Conservation (phyloP, 208 protist genomes). For the Trypanosoma melophagium region DNA sequence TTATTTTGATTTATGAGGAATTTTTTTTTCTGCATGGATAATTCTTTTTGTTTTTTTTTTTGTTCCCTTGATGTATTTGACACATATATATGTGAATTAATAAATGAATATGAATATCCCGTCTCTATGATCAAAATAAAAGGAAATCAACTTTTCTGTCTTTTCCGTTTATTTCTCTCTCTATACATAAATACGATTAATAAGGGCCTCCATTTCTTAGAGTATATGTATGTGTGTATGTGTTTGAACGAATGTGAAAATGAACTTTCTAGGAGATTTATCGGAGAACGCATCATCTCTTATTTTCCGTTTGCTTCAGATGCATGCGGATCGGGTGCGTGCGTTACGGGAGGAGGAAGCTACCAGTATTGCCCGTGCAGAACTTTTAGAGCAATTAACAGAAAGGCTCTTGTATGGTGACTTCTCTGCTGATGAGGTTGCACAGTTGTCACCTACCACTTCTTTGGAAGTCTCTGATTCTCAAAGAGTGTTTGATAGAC, state of each 20-base stretch:
- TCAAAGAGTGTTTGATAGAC: too few species aligned
- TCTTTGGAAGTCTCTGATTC: too few species aligned
- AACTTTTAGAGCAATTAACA: constrained; percentile 14
- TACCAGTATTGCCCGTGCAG: constrained; percentile 24
- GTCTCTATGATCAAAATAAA: not conserved
- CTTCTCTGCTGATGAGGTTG: not conserved
- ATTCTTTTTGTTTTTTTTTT: constrained; percentile 1
- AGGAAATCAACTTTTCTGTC: not conserved
- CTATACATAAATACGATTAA: not conserved
- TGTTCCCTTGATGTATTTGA: not conserved
- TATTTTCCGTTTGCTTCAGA: constrained; percentile 12
- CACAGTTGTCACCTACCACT: too few species aligned
- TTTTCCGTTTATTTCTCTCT: not conserved
- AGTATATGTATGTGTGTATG: not conserved
- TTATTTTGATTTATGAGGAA: constrained; percentile 10
- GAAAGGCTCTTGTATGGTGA: constrained; percentile 17
- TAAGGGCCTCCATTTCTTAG: too few species aligned
- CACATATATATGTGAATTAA: not conserved
- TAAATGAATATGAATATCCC: not conserved
- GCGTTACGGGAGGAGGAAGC: constrained; percentile 22
- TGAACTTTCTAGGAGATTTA: not conserved
- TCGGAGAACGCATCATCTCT: not conserved
- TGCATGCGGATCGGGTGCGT: constrained; percentile 19
- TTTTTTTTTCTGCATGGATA: not conserved
- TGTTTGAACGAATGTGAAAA: not conserved